Base-by-base conservation (phyloP, 225 moss, liverwort and hornwort genomes). In the Marchantia paleacea region DNA sequence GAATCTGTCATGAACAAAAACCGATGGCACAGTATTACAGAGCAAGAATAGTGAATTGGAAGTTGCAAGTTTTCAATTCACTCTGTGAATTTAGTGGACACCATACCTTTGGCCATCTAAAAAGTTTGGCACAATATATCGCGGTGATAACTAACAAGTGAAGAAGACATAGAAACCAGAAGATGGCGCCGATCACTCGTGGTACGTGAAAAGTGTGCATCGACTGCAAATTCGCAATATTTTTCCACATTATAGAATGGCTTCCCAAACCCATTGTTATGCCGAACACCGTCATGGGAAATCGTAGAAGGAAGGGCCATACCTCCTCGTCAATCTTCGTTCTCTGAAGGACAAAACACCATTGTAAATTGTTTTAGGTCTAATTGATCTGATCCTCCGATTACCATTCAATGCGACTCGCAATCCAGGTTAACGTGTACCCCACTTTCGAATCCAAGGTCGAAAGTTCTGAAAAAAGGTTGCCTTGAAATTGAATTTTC, bases 81-180 rank as follows among this genome's bases (percentile, higher is more conserved):
- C 10, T 67, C 6, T 11, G 66, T 67, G 26, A 25, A 71, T 1
- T 25, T 20, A 57, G 16, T 49, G 10, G 50, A 50, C 73, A 73
- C 53, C n/a, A 6, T 77, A 84, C 89, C 89, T 90, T 80, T 7
- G 89, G 89, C 89, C 90, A 89, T 79, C 70, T 78, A 51, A 78
- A 83, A 0, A 81, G 4, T 76, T 90, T 89, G 39, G 86, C 79
- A 20, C 55, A 39, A 24, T 90, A 90, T 28, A 84, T 30, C 1
- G 85, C 81, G 9, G 85, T 65, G 62, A 73, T 8, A 49, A 89
- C 15, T 61, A 90, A 80, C 64, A 89, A 77, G 28, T 50, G 51
- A 53, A 76, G 7, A 31, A 89, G 85, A 30, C 85, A 86, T 24
- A 82, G 31, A 75, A 84, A 8, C 90, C 90, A 90, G 39, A 85